Percentiles rank a stretch among this genome's conserved stretches.
Evolutionary conservation across 176 grass and related monocot species (phyloP).

Genomic region (Juncus inflexus): DNA sequence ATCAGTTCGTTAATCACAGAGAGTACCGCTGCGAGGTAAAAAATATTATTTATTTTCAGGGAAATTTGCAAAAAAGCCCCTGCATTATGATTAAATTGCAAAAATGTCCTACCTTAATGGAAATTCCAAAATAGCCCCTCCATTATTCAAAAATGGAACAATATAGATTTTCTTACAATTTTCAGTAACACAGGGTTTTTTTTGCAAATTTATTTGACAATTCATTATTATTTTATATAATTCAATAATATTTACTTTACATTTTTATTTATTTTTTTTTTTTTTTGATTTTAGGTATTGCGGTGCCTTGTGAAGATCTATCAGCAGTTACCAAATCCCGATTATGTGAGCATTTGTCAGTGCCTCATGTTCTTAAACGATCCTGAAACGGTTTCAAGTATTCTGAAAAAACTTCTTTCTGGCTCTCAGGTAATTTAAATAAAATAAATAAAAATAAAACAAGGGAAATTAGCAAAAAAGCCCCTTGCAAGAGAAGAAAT

Average conservation of each 20-base stretch:
- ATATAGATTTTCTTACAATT: not conserved
- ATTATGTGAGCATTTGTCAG: constrained; percentile 92
- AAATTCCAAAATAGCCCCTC: not conserved
- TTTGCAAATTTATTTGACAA: not conserved
- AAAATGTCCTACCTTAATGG: no score
- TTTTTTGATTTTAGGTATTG: constrained; percentile 56
- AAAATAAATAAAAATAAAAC: constrained; percentile 3
- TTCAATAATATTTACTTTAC: not conserved
- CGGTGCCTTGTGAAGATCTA: constrained; percentile 88
- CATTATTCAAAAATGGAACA: not conserved
- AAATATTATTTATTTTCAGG: not conserved
- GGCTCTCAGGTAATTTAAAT: constrained; percentile 56
- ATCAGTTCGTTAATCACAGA: constrained; percentile 89
- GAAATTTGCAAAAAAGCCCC: no score
- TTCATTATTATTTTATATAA: not conserved
- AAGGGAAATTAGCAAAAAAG: not conserved
- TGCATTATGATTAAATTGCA: no score
- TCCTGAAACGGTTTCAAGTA: constrained; percentile 65
- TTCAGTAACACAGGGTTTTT: no score
- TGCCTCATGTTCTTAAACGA: constrained; percentile 95
- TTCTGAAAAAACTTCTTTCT: constrained; percentile 85
- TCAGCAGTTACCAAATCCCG: constrained; percentile 70
- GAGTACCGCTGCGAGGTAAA: constrained; percentile 96
- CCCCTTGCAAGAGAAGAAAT: not conserved
- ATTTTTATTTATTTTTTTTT: constrained; percentile 27